These are phyloP conservation scores for Capsicum rhomboideum DNA, from an alignment of 257 asterid species.

Conservation along the genomic window DNA sequence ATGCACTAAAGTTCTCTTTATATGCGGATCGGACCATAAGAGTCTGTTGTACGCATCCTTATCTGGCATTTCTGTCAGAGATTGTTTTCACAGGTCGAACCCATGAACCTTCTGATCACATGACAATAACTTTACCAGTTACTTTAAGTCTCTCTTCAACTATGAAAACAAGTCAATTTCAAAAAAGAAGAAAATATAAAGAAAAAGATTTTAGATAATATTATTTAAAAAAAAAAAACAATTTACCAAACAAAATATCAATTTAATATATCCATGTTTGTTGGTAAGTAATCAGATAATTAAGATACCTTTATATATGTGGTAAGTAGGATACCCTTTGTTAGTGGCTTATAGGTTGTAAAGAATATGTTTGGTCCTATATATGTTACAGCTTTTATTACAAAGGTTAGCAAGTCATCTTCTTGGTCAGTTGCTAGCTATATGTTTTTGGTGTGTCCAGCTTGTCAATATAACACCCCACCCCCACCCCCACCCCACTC, in stretches of 20 bases:
- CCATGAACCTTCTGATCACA: too few species aligned
- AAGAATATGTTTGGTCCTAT: conserved; percentile 4
- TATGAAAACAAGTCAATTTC: background rate
- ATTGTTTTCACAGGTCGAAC: too few species aligned
- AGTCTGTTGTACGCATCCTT: too few species aligned
- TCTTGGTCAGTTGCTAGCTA: conserved; percentile 3
- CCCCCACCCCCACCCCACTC: too few species aligned
- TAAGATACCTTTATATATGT: background rate
- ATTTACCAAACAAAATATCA: background rate
- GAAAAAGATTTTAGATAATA: background rate
- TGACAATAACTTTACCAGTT: too few species aligned
- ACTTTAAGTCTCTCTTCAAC: too few species aligned
- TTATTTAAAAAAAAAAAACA: background rate
- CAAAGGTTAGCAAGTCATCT: conserved; percentile 5
- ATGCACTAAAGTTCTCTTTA: too few species aligned
- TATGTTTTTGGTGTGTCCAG: conserved; percentile 5
- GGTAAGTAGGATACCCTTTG: conserved; percentile 1
- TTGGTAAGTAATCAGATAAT: background rate
- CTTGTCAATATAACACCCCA: background rate
- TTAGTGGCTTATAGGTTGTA: background rate
- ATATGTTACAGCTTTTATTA: background rate
- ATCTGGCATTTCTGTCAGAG: too few species aligned
- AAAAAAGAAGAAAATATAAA: background rate
- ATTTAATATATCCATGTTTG: background rate
- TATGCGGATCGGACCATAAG: too few species aligned